Percentiles rank a stretch among this genome's conserved stretches.
phyloP scores from a whole-genome alignment of 257 asterid species.

The Solanum stenotomum region DNA sequence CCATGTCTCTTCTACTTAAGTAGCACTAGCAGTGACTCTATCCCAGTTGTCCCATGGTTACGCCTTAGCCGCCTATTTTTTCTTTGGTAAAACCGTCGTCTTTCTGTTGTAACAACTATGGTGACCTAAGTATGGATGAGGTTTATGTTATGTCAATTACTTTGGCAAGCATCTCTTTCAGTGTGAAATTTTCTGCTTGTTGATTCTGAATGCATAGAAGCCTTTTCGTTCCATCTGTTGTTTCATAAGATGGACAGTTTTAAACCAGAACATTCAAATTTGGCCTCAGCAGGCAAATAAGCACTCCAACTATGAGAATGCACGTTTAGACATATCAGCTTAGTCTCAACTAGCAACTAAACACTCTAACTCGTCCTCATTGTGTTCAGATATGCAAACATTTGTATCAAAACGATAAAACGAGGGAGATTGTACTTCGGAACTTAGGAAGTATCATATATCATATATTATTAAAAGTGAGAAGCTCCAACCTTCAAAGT shows the following conservation, averaged over 20 bases:
- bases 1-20: neutral
- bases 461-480: too few species aligned
- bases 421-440: neutral
- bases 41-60: neutral
- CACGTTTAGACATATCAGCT: neutral
- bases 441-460: neutral
- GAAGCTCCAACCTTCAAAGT: too few species aligned
- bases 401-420: neutral
- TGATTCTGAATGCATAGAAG: neutral
- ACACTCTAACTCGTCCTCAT: neutral
- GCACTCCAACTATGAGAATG: neutral
- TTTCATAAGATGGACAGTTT: neutral
- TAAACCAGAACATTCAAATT: neutral
- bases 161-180: neutral
- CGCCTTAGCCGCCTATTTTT: neutral
- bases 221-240: neutral
- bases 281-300: neutral
- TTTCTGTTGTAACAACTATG: neutral
- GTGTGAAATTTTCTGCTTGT: neutral
- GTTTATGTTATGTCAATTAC: neutral
- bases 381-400: neutral
- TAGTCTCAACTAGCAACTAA: neutral
- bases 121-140: neutral
- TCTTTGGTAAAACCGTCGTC: neutral
- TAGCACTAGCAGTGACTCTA: neutral